Evolutionary conservation across 352 stramenopile genomes (phyloP).

Genomic region (Lagenidium giganteum): DNA sequence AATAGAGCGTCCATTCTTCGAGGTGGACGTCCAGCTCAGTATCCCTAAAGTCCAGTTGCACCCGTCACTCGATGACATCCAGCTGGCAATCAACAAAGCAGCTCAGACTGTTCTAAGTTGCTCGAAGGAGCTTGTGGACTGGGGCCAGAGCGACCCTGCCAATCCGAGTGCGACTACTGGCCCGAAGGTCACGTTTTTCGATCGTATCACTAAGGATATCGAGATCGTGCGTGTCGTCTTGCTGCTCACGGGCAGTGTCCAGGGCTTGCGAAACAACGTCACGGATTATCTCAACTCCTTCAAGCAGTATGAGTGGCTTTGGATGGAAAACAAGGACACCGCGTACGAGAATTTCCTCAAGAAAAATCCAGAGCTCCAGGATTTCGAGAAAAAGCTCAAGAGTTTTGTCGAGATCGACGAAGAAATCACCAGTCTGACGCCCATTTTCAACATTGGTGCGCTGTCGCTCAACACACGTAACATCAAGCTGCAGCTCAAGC

Average conservation of each 20-base stretch:
- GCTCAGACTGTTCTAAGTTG: slow-evolving; percentile 96
- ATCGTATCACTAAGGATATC: slow-evolving; percentile 98
- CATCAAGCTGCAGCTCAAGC: slow-evolving; percentile 95
- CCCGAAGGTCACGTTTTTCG: slow-evolving; percentile 92
- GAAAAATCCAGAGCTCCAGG: slow-evolving; percentile 92
- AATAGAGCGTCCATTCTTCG: slow-evolving; percentile 96
- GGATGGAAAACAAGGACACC: slow-evolving; percentile 96
- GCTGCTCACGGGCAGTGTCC: slow-evolving; percentile 95
- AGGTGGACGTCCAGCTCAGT: slow-evolving; percentile 96
- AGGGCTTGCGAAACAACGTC: slow-evolving; percentile 96
- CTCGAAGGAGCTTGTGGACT: slow-evolving; percentile 96
- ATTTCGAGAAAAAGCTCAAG: slow-evolving; percentile 96
- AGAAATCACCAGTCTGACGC: slow-evolving; percentile 85
- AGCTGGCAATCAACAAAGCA: slow-evolving; percentile 96
- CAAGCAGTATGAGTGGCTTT: slow-evolving; percentile 96
- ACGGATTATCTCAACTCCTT: slow-evolving; percentile 96
- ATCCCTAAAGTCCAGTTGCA: slow-evolving; percentile 92
- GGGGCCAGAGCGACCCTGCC: slow-evolving; percentile 79
- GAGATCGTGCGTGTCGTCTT: slow-evolving; percentile 97
- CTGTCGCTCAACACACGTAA: slow-evolving; percentile 96
- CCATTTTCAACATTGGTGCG: slow-evolving; percentile 95
- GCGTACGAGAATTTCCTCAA: slow-evolving; percentile 94
- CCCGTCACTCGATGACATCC: slow-evolving; percentile 96
- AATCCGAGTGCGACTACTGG: slow-evolving; percentile 20
- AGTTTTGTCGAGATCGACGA: slow-evolving; percentile 94